Percentiles rank a stretch among this genome's conserved stretches.
phyloP scores from a whole-genome alignment of 192 early-diverging fungal species.

The Cladochytrium replicatum region DNA sequence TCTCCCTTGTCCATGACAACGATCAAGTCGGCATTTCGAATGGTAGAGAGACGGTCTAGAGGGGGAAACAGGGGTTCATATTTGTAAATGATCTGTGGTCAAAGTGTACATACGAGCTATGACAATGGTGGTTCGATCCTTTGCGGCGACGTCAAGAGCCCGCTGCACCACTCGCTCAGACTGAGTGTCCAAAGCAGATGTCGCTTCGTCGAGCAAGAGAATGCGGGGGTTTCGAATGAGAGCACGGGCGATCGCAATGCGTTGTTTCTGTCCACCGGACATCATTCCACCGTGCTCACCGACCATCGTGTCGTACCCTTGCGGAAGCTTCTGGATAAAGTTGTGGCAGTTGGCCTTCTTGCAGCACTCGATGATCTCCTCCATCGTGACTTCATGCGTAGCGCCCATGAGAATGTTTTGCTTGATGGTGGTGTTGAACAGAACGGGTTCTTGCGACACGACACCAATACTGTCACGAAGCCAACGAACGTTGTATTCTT shows the following conservation, averaged over 20 bases:
- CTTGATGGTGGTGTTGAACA: constrained; percentile 57
- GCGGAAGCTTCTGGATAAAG: constrained; percentile 60
- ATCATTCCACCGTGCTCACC: constrained; percentile 32
- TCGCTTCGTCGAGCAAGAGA: constrained; percentile 42
- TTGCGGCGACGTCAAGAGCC: constrained; percentile 35
- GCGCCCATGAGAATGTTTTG: no score
- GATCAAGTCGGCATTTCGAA: constrained; percentile 5
- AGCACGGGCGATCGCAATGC: constrained; percentile 61
- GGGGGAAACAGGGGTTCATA: no score
- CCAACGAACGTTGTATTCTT: constrained; percentile 64
- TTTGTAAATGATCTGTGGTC: constrained; percentile 10
- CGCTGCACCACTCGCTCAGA: constrained; percentile 41
- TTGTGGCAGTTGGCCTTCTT: constrained; percentile 62
- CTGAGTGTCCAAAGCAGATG: constrained; percentile 42
- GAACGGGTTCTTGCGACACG: constrained; percentile 37
- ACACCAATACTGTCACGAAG: constrained; percentile 73
- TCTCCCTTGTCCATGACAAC: constrained; percentile 19
- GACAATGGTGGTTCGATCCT: constrained; percentile 7
- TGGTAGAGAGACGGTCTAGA: background rate
- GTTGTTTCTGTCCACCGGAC: constrained; percentile 71
- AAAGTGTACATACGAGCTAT: constrained; percentile 14
- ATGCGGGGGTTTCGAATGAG: constrained; percentile 2
- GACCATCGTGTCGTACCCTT: constrained; percentile 21
- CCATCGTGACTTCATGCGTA: constrained; percentile 20
- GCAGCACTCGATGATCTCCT: constrained; percentile 44